Conservation (phyloP, 1,139 yeast genomes). For the Geotrichum histeridarum region DNA sequence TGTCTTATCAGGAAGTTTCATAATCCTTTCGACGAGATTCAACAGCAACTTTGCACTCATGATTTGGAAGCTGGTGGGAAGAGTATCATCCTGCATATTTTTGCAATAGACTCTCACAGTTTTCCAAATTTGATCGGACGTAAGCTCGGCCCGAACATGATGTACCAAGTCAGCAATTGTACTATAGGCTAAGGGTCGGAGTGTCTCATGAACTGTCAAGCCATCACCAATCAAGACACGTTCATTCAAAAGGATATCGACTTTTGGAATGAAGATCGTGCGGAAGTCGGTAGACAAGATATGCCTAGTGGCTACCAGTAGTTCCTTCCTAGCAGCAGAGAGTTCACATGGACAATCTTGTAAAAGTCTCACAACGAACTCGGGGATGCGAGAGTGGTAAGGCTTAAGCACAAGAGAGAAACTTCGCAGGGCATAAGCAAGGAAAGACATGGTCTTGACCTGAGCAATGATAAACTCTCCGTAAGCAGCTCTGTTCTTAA, state of each 20-base stretch:
- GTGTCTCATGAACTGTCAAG: constrained; percentile 80
- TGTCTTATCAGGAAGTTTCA: constrained; percentile 73
- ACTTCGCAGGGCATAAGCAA: constrained; percentile 89
- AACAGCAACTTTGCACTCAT: constrained; percentile 91
- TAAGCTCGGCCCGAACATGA: constrained; percentile 79
- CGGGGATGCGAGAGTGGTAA: constrained; percentile 73
- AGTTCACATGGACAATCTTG: constrained; percentile 98
- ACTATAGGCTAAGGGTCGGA: constrained; percentile 85
- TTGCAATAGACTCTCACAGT: constrained; percentile 81
- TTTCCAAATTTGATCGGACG: constrained; percentile 80
- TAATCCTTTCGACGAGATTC: constrained; percentile 82
- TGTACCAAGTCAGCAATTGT: constrained; percentile 96
- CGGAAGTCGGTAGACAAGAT: constrained; percentile 86
- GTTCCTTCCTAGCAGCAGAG: constrained; percentile 86
- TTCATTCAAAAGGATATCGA: constrained; percentile 80
- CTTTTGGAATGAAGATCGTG: constrained; percentile 74
- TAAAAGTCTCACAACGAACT: constrained; percentile 72
- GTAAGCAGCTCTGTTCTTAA: constrained; percentile 71
- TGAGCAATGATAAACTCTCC: constrained; percentile 93
- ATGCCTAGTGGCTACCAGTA: constrained; percentile 91
- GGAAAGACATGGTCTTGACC: constrained; percentile 91
- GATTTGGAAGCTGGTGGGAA: constrained; percentile 88
- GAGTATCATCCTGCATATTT: constrained; percentile 71
- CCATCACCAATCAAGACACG: constrained; percentile 89
- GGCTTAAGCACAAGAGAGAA: constrained; percentile 62